A percentile compares a stretch with the other conserved stretches of the same genome.
Evolutionary conservation across 177 flowering plant genomes (phyloP).

Genomic region (Tripterygium wilfordii): DNA sequence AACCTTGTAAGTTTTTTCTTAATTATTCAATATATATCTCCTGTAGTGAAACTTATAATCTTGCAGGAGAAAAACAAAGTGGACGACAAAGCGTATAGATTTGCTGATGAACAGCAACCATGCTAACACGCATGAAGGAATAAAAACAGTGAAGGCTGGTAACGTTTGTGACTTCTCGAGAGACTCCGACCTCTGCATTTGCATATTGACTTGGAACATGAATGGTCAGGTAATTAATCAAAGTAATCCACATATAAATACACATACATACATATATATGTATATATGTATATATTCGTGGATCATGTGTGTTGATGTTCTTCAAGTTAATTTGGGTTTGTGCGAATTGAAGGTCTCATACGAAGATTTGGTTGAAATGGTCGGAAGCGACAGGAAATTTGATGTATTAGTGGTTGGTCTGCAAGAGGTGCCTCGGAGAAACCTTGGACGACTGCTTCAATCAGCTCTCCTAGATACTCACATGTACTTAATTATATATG

Average conservation of each 20-base stretch:
- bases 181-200: conserved; percentile 41
- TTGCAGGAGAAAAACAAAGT: conserved; percentile 19
- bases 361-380: conserved; percentile 44
- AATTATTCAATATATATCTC: not conserved
- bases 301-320: too few species aligned
- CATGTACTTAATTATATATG: conserved; percentile 22
- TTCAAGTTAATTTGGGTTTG: not conserved
- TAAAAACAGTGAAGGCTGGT: conserved; percentile 35
- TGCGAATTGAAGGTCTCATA: conserved; percentile 28
- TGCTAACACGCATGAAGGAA: conserved; percentile 37
- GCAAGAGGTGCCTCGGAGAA: conserved; percentile 61
- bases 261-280: too few species aligned
- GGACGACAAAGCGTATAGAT: conserved; percentile 10
- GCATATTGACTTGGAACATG: conserved; percentile 80
- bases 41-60: not conserved
- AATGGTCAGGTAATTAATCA: conserved; percentile 51
- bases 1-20: too few species aligned
- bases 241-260: too few species aligned
- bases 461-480: conserved; percentile 36
- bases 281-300: not conserved
- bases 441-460: conserved; percentile 33
- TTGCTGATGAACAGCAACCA: conserved; percentile 3
- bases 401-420: conserved; percentile 68
- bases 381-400: conserved; percentile 34
- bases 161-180: conserved; percentile 32